Evolutionary conservation across 176 grass and related monocot species (phyloP).

Genomic region (Aegilops umbellulata): DNA sequence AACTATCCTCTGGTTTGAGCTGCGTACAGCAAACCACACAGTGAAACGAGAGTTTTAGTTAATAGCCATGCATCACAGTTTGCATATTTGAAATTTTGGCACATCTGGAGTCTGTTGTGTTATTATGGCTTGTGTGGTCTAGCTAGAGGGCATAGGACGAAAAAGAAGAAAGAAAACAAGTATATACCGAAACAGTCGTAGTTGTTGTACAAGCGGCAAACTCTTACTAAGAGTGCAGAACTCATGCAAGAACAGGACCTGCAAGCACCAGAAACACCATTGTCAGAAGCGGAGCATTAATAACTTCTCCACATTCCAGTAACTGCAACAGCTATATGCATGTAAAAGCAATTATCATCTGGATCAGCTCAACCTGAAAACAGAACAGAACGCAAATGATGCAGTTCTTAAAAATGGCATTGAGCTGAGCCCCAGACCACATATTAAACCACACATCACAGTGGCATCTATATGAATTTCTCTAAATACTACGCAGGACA

Average conservation of each 20-base stretch:
- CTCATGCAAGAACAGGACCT: conserved; percentile 97
- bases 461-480: conserved; percentile 8
- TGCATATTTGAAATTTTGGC: conserved; percentile 13
- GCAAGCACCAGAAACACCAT: conserved; percentile 30
- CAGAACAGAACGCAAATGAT: background rate
- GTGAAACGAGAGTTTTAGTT: background rate
- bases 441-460: background rate
- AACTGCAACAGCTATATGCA: conserved; percentile 16
- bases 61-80: conserved; percentile 19
- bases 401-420: background rate
- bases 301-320: conserved; percentile 21
- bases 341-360: conserved; percentile 22
- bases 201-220: conserved; percentile 89
- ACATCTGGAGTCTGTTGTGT: background rate
- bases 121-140: conserved; percentile 16
- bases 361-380: conserved; percentile 22
- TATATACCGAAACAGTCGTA: conserved; percentile 85
- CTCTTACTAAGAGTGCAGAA: conserved; percentile 98
- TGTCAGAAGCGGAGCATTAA: conserved; percentile 15
- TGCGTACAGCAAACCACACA: background rate
- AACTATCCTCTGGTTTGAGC: background rate
- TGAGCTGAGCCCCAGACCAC: background rate
- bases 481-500: conserved; percentile 8
- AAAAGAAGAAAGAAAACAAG: conserved; percentile 16
- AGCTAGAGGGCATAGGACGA: background rate